These are phyloP conservation scores for Chaetomium fimeti DNA, from an alignment of 495 filamentous ascomycete species.

Conservation along the genomic window DNA sequence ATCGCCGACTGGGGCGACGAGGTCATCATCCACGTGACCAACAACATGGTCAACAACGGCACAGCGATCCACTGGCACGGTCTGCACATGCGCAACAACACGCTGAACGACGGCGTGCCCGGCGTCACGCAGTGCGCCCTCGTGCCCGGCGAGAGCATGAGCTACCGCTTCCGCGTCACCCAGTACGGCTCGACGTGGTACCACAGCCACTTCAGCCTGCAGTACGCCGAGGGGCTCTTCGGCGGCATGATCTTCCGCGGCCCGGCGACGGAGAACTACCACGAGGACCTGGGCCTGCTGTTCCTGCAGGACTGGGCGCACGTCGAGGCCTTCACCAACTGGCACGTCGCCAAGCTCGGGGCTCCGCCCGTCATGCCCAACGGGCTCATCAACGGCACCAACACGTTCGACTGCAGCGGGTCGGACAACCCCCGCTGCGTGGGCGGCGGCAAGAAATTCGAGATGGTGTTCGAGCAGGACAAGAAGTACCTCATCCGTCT, in stretches of 20 bases:
- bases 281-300: slow-evolving; percentile 11
- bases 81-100: slow-evolving; percentile 4
- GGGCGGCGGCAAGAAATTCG: slow-evolving; percentile 11
- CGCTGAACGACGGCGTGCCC: slow-evolving; percentile 5
- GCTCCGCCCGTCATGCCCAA: slow-evolving; percentile 21
- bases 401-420: slow-evolving; percentile 37
- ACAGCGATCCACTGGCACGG: slow-evolving; percentile 14
- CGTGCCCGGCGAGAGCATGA: slow-evolving; percentile 4
- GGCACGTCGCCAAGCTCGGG: background rate
- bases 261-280: slow-evolving; percentile 7
- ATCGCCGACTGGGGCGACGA: slow-evolving; percentile 52
- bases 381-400: slow-evolving; percentile 39
- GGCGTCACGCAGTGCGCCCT: slow-evolving; percentile 8
- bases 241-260: slow-evolving; percentile 12
- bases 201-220: slow-evolving; percentile 11
- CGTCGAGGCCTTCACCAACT: background rate
- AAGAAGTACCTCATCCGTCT: slow-evolving; percentile 52
- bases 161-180: slow-evolving; percentile 6
- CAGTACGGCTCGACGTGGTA: slow-evolving; percentile 16
- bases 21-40: slow-evolving; percentile 37
- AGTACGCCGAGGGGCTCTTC: slow-evolving; percentile 10
- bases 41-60: slow-evolving; percentile 7
- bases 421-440: slow-evolving; percentile 29
- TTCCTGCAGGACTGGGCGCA: slow-evolving; percentile 15
- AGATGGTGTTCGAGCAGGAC: slow-evolving; percentile 34